phyloP scores from a whole-genome alignment of 2,329 filamentous ascomycete genomes.

The Hysterium pulicare region DNA sequence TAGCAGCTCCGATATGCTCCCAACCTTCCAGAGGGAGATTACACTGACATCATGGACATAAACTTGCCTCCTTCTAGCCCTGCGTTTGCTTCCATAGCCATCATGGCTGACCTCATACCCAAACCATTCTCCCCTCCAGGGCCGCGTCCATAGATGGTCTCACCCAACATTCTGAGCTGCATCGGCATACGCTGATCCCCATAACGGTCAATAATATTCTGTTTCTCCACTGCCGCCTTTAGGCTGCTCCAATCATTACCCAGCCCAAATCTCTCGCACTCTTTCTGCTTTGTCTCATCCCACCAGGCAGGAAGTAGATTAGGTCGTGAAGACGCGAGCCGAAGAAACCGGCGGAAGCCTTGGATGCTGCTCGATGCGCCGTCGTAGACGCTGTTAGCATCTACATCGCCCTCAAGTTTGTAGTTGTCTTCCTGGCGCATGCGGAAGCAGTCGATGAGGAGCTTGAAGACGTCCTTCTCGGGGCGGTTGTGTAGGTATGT shows the following conservation, averaged over 20 bases:
- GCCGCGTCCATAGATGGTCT: slow-evolving; percentile 15
- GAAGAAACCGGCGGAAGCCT: slow-evolving; percentile 19
- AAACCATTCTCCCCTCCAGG: slow-evolving; percentile 14
- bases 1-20: too few relatives aligned
- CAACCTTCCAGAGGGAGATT: too few relatives aligned
- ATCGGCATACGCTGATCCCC: slow-evolving; percentile 19
- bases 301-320: slow-evolving; percentile 24
- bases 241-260: slow-evolving; percentile 15
- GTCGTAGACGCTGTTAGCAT: slow-evolving; percentile 14
- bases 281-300: slow-evolving; percentile 14
- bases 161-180: slow-evolving; percentile 25
- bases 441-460: slow-evolving; percentile 29
- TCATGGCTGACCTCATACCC: slow-evolving; percentile 17
- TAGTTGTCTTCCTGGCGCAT: slow-evolving; percentile 21
- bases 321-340: slow-evolving; percentile 3
- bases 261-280: slow-evolving; percentile 18
- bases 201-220: slow-evolving; percentile 20
- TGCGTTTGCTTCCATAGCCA: slow-evolving; percentile 14
- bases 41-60: too few relatives aligned
- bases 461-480: slow-evolving; percentile 23
- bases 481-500: slow-evolving; percentile 25
- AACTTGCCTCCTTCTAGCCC: too few relatives aligned
- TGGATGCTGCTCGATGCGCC: slow-evolving; percentile 13
- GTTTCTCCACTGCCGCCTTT: slow-evolving; percentile 12
- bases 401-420: slow-evolving; percentile 13